Percentiles rank a stretch among this genome's conserved stretches.
Conservation (phyloP, 73 alveolate genomes). For the Symbiodinium pilosum region DNA sequence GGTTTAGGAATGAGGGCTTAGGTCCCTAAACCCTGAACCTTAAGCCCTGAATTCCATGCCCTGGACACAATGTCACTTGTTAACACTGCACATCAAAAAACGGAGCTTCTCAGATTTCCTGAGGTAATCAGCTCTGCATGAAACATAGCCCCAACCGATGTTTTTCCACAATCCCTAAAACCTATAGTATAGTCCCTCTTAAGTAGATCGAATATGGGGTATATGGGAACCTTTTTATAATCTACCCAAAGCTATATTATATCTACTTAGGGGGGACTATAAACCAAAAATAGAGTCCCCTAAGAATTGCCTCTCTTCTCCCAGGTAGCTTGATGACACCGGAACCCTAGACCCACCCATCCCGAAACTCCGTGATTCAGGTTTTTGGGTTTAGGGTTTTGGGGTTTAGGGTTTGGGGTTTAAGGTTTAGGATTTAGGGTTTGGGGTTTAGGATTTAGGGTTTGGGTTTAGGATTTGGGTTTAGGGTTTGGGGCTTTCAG, state of each 20-base stretch:
- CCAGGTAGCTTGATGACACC: too few relatives aligned
- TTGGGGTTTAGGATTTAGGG: neutral
- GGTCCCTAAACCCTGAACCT: neutral
- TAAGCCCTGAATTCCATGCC: neutral
- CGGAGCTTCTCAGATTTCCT: neutral
- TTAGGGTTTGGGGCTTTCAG: neutral
- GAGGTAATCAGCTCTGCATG: too few relatives aligned
- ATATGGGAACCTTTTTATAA: neutral
- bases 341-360: too few relatives aligned
- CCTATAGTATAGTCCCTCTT: neutral
- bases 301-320: neutral
- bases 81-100: neutral
- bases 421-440: neutral
- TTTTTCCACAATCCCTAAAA: neutral
- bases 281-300: neutral
- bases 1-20: too few relatives aligned
- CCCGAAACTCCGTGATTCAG: neutral
- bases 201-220: neutral
- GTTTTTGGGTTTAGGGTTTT: neutral
- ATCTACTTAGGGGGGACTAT: too few relatives aligned
- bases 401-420: neutral
- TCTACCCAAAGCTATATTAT: neutral
- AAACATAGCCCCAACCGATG: too few relatives aligned
- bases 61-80: neutral
- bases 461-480: neutral